Conservation (phyloP, 192 early-diverging fungal species). For the Coemansia sp. region DNA sequence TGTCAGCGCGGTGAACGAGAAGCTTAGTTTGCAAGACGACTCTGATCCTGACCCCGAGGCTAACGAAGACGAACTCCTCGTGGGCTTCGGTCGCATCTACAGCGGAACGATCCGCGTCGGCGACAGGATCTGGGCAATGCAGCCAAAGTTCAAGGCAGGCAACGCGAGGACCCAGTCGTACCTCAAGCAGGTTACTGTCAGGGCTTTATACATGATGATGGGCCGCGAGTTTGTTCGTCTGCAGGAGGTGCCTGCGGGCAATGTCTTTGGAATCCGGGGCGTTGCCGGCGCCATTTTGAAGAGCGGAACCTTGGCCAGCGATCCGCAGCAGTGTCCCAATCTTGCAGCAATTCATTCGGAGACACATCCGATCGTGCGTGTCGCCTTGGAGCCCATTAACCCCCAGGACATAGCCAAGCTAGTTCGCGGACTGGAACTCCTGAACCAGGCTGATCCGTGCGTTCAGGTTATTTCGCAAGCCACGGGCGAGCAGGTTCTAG, state of each 20-base stretch:
- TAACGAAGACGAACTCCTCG: slow-evolving; percentile 61
- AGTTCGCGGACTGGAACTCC: slow-evolving; percentile 76
- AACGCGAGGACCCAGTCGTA: slow-evolving; percentile 52
- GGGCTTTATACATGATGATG: slow-evolving; percentile 92
- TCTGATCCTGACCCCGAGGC: slow-evolving; percentile 27
- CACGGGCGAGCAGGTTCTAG: slow-evolving; percentile 95
- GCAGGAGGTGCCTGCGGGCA: slow-evolving; percentile 86
- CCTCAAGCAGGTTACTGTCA: slow-evolving; percentile 69
- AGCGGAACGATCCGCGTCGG: slow-evolving; percentile 86
- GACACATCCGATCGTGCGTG: slow-evolving; percentile 89
- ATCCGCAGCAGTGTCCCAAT: slow-evolving; percentile 63
- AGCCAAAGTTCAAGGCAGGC: slow-evolving; percentile 87
- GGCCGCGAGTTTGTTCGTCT: slow-evolving; percentile 86
- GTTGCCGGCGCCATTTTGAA: slow-evolving; percentile 90
- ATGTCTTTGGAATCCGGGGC: slow-evolving; percentile 91
- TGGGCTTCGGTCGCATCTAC: slow-evolving; percentile 95
- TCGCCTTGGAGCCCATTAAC: slow-evolving; percentile 91
- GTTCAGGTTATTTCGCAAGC: slow-evolving; percentile 90
- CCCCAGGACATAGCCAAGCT: slow-evolving; percentile 87
- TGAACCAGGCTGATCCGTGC: slow-evolving; percentile 94
- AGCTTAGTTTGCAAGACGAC: slow-evolving; percentile 29
- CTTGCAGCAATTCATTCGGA: slow-evolving; percentile 60
- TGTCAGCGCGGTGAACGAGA: slow-evolving; percentile 29
- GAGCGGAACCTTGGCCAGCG: slow-evolving; percentile 84
- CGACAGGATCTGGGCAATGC: slow-evolving; percentile 81